Percentiles rank a stretch among this genome's conserved stretches.
phyloP scores from a whole-genome alignment of 2,329 filamentous ascomycete species.

The Graphiopsis chlorocephala region DNA sequence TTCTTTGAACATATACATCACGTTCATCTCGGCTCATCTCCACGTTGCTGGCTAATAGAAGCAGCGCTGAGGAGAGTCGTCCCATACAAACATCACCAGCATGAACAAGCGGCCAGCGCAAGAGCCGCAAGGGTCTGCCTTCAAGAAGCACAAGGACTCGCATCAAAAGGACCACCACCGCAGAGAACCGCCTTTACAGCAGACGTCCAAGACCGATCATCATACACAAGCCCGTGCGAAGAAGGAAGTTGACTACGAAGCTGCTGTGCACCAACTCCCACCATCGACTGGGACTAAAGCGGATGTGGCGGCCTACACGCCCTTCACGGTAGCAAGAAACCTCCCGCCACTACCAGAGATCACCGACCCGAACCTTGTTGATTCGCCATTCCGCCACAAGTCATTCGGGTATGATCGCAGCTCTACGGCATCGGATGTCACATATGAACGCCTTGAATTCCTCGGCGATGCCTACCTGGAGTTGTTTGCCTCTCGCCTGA shows the following conservation, averaged over 20 bases:
- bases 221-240: background rate
- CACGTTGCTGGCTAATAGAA: constrained; percentile 28
- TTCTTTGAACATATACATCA: background rate
- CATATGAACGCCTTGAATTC: constrained; percentile 84
- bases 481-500: constrained; percentile 69
- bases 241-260: constrained; percentile 16
- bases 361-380: constrained; percentile 21
- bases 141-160: constrained; percentile 22
- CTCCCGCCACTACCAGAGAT: constrained; percentile 33
- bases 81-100: background rate
- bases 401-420: constrained; percentile 22
- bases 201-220: background rate
- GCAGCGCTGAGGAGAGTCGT: constrained; percentile 34
- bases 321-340: constrained; percentile 20
- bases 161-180: constrained; percentile 9
- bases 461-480: constrained; percentile 85
- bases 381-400: constrained; percentile 35
- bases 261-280: constrained; percentile 24
- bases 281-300: constrained; percentile 15
- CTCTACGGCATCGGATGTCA: constrained; percentile 29
- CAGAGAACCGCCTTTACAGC: background rate
- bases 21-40: constrained; percentile 28
- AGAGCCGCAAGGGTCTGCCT: constrained; percentile 11
- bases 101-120: constrained; percentile 24
- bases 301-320: constrained; percentile 22